Percentiles rank a stretch among this genome's conserved stretches.
Evolutionary conservation across 345 rosid genomes (phyloP).

Genomic region (Corchorus capsularis): DNA sequence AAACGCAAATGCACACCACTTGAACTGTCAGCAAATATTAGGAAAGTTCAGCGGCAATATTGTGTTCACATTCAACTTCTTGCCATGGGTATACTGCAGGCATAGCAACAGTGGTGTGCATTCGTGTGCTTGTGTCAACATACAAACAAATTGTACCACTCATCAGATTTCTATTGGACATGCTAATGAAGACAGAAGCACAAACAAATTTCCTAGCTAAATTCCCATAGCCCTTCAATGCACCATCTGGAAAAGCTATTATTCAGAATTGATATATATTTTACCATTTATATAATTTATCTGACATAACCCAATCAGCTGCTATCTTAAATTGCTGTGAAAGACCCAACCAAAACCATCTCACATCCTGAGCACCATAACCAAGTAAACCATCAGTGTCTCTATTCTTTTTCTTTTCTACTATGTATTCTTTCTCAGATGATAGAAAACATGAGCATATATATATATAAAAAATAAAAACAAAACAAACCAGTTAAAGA

Average conservation of each 20-base stretch:
- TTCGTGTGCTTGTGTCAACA: neutral
- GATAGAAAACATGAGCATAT: neutral
- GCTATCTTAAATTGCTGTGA: neutral
- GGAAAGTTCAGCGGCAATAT: no score
- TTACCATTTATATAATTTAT: neutral
- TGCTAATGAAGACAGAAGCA: constrained; percentile 6
- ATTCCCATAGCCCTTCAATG: neutral
- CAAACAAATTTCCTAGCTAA: neutral
- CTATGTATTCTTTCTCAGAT: neutral
- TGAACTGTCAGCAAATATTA: no score
- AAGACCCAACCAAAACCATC: neutral
- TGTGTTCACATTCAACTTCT: no score
- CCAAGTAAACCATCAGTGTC: neutral
- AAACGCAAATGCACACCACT: no score
- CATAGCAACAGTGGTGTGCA: neutral
- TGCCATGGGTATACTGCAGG: neutral
- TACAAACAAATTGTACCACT: neutral
- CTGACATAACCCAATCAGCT: neutral
- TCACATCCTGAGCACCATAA: neutral
- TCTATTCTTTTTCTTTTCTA: constrained; percentile 1
- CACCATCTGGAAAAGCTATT: neutral
- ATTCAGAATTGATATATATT: neutral
- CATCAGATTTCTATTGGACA: neutral
- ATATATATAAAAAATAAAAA: neutral
- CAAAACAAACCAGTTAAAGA: neutral